phyloP scores from a whole-genome alignment of 192 early-diverging fungal species.

The Coemansia sp. region DNA sequence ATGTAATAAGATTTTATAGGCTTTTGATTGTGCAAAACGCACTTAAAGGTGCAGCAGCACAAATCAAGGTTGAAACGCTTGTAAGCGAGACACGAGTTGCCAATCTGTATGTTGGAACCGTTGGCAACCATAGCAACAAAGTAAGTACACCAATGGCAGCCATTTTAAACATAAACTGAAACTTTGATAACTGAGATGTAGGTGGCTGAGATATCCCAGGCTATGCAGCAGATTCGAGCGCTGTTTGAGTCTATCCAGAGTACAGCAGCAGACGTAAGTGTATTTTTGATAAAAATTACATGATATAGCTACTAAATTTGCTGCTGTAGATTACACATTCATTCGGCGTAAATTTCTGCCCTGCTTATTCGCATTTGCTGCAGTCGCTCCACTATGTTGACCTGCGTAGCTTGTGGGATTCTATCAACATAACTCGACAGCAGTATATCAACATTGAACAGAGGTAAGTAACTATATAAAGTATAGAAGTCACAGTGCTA shows the following conservation, averaged over 20 bases:
- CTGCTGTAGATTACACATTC: too few relatives aligned
- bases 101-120: too few relatives aligned
- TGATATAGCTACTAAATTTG: too few relatives aligned
- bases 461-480: constrained; percentile 19
- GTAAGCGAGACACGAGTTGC: background rate
- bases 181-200: background rate
- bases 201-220: background rate
- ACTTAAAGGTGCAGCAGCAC: constrained; percentile 19
- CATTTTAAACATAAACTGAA: too few relatives aligned
- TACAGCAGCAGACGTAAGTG: constrained; percentile 4
- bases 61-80: constrained; percentile 5
- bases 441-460: constrained; percentile 21
- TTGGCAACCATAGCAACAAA: background rate
- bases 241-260: background rate
- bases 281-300: background rate
- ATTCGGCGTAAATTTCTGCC: too few relatives aligned
- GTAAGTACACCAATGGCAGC: background rate
- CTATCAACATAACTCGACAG: constrained; percentile 17
- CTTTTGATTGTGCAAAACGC: constrained; percentile 12
- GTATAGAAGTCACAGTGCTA: background rate
- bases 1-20: constrained; percentile 2
- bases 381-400: constrained; percentile 22
- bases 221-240: constrained; percentile 1
- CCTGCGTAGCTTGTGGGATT: constrained; percentile 33
- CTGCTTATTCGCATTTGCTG: constrained; percentile 7